phyloP scores from a whole-genome alignment of 805 yeast genomes.

The Saturnispora diversa region DNA sequence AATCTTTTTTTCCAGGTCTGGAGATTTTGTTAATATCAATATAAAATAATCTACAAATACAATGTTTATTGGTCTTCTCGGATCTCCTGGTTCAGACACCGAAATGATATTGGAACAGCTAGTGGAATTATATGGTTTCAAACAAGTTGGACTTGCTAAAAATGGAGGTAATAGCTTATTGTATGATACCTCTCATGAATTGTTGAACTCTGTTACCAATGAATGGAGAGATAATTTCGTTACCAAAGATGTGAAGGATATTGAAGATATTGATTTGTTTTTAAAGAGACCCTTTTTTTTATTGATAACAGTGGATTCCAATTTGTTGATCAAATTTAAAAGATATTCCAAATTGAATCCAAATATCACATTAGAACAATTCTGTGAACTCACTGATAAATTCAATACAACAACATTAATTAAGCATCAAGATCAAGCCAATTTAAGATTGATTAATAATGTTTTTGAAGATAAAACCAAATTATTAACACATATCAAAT shows the following conservation, averaged over 20 bases:
- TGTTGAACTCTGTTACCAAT: constrained; percentile 54
- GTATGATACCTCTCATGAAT: constrained; percentile 29
- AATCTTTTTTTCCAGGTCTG: too few relatives aligned
- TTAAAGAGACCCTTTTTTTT: constrained; percentile 76
- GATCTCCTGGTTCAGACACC: constrained; percentile 61
- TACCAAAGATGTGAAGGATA: constrained; percentile 38
- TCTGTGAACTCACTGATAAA: constrained; percentile 12
- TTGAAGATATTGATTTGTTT: constrained; percentile 38
- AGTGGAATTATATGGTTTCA: constrained; percentile 1
- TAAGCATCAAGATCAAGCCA: constrained; percentile 34
- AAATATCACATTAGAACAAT: constrained; percentile 12
- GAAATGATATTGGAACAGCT: constrained; percentile 34
- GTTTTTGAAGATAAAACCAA: constrained; percentile 27
- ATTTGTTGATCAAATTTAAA: constrained; percentile 41
- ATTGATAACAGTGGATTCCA: constrained; percentile 72
- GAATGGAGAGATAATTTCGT: constrained; percentile 62
- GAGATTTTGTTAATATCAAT: background rate
- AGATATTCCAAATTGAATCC: constrained; percentile 21
- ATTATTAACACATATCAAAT: constrained; percentile 34
- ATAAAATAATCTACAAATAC: background rate
- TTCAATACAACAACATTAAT: constrained; percentile 23
- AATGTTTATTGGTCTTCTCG: constrained; percentile 72
- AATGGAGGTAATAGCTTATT: background rate
- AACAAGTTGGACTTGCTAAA: constrained; percentile 1
- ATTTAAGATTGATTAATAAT: constrained; percentile 51